A percentile compares a stretch with the other conserved stretches of the same genome.
These are phyloP conservation scores for Emmonsiellopsis sp. DNA, from an alignment of 2,329 filamentous ascomycete species.

Conservation along the genomic window DNA sequence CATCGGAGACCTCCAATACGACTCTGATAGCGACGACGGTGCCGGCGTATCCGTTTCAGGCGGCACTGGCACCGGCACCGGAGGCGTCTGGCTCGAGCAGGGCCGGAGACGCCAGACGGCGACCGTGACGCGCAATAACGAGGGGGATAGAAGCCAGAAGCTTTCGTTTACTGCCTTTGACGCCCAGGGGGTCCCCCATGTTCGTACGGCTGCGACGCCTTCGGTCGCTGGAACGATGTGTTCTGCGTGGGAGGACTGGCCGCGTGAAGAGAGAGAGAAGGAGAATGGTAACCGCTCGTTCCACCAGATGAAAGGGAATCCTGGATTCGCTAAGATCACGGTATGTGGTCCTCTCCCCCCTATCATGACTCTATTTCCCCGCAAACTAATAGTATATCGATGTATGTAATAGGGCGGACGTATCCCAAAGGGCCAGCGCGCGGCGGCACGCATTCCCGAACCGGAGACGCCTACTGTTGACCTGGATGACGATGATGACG, in stretches of 20 bases:
- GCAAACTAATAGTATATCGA: no score
- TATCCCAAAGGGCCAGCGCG: constrained; percentile 12
- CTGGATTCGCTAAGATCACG: not conserved
- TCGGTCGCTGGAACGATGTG: constrained; percentile 8
- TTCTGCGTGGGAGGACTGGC: constrained; percentile 13
- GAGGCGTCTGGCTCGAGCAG: constrained; percentile 14
- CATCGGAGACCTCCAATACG: not conserved
- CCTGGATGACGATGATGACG: constrained; percentile 17
- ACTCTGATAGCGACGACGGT: constrained; percentile 8
- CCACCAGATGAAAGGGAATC: not conserved
- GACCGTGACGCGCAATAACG: constrained; percentile 1
- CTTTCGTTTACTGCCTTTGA: constrained; percentile 14
- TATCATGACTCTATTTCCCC: not conserved
- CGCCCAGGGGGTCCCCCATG: constrained; percentile 13
- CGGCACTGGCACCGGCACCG: constrained; percentile 9
- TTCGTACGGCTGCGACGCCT: constrained; percentile 3
- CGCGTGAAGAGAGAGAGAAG: constrained; percentile 1
- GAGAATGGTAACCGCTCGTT: not conserved
- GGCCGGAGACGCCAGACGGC: not conserved
- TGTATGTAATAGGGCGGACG: constrained; percentile 11
- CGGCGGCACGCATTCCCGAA: constrained; percentile 13
- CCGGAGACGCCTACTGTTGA: constrained; percentile 8
- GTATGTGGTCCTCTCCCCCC: not conserved
- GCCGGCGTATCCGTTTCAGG: constrained; percentile 10
- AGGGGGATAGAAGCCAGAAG: constrained; percentile 4